These are phyloP conservation scores for Plantago coronopus DNA, from an alignment of 305 asterid species.

Conservation along the genomic window DNA sequence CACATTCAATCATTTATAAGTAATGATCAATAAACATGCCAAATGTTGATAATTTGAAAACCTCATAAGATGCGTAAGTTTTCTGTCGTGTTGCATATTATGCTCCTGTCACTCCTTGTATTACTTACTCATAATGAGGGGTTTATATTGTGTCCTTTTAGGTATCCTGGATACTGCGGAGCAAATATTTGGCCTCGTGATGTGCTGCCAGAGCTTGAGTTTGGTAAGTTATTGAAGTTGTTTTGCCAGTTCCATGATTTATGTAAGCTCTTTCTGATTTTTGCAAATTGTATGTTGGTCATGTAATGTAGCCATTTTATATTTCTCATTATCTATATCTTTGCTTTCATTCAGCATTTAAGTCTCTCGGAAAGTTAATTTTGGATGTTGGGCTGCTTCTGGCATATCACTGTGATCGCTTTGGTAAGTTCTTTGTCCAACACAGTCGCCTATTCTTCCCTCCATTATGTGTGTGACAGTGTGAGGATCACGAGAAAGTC, in stretches of 20 bases:
- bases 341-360: constrained; percentile 48
- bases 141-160: constrained; percentile 23
- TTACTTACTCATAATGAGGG: constrained; percentile 16
- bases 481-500: too few relatives aligned
- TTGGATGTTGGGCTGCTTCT: constrained; percentile 85
- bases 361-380: constrained; percentile 81
- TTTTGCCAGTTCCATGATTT: constrained; percentile 11
- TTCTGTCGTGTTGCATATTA: constrained; percentile 2
- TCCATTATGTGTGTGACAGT: too few relatives aligned
- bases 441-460: not conserved
- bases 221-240: constrained; percentile 37
- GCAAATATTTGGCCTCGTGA: constrained; percentile 75
- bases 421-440: constrained; percentile 43
- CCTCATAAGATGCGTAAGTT: constrained; percentile 1
- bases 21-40: constrained; percentile 1
- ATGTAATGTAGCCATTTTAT: not conserved
- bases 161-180: constrained; percentile 91
- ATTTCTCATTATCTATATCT: not conserved
- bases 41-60: constrained; percentile 2
- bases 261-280: not conserved
- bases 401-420: constrained; percentile 82
- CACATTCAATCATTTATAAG: constrained; percentile 13
- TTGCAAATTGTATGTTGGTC: too few relatives aligned
- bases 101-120: not conserved
- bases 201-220: constrained; percentile 81